Conservation (phyloP, 352 stramenopile species). For the Phytophthora fragariae region DNA sequence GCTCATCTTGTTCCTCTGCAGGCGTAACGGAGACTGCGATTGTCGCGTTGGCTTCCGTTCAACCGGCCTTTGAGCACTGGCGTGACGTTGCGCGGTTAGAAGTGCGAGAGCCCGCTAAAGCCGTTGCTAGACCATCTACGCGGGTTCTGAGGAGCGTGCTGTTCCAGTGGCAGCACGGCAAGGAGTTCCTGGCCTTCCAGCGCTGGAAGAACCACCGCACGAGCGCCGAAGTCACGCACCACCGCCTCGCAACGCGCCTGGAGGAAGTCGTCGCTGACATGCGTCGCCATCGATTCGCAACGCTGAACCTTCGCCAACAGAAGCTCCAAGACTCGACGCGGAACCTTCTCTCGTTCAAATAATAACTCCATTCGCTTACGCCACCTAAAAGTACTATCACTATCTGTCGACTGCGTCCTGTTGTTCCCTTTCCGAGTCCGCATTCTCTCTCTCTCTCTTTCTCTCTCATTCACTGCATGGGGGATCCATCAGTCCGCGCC, state of each 20-base stretch:
- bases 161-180: conserved; percentile 44
- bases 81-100: conserved; percentile 10
- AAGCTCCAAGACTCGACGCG: conserved; percentile 36
- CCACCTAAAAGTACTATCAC: conserved; percentile 21
- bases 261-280: conserved; percentile 42
- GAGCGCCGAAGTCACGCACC: conserved; percentile 31
- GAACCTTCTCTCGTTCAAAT: conserved; percentile 11
- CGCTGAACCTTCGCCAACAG: conserved; percentile 35
- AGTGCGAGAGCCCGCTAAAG: background rate
- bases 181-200: conserved; percentile 45
- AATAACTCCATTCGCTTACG: too few species aligned
- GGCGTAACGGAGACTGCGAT: conserved; percentile 15
- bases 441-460: background rate
- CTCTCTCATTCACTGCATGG: background rate
- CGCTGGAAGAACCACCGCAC: conserved; percentile 41
- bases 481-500: conserved; percentile 1
- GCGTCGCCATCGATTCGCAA: conserved; percentile 39
- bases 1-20: background rate
- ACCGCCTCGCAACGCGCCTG: conserved; percentile 38
- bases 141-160: conserved; percentile 33
- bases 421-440: too few species aligned
- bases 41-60: conserved; percentile 23
- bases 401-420: conserved; percentile 10
- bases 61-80: conserved; percentile 35
- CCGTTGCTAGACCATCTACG: conserved; percentile 15